Conservation (phyloP, 495 filamentous ascomycete species). For the Penicillium antarcticum region DNA sequence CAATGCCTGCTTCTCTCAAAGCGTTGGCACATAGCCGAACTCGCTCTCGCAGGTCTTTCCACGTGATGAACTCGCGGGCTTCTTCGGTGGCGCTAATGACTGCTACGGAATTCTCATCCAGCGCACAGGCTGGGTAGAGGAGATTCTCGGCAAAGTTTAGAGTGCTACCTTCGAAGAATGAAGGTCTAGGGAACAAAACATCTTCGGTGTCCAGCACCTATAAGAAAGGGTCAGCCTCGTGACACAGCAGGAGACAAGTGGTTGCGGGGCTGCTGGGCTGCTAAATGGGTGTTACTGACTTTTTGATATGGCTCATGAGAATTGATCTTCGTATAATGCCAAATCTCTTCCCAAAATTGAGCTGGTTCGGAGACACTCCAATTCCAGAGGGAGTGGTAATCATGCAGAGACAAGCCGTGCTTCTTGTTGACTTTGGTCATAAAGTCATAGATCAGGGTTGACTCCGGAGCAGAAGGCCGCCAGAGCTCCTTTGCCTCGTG, state of each 20-base stretch:
- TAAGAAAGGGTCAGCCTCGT: constrained; percentile 4
- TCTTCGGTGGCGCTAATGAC: constrained; percentile 74
- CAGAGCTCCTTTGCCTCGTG: constrained; percentile 55
- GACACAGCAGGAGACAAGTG: background rate
- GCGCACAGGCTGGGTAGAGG: constrained; percentile 64
- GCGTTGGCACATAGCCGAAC: constrained; percentile 71
- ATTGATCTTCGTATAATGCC: constrained; percentile 73
- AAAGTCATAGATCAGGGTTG: constrained; percentile 69
- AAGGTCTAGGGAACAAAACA: constrained; percentile 78
- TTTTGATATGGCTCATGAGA: constrained; percentile 60
- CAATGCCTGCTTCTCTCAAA: constrained; percentile 59
- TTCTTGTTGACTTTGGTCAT: constrained; percentile 65
- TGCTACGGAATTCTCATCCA: constrained; percentile 56
- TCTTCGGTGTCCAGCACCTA: constrained; percentile 67
- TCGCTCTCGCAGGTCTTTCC: constrained; percentile 74
- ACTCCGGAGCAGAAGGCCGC: constrained; percentile 63
- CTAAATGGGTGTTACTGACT: constrained; percentile 37
- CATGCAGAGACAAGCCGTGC: constrained; percentile 56
- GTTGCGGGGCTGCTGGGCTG: background rate
- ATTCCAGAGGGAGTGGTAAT: constrained; percentile 68
- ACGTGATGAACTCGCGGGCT: constrained; percentile 65
- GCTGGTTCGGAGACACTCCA: constrained; percentile 81
- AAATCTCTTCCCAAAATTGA: constrained; percentile 81
- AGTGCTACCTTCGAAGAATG: constrained; percentile 73
- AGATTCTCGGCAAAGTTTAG: constrained; percentile 94